Conservation (phyloP, 2,329 filamentous ascomycete species). For the Cladophialophora carrionii region DNA sequence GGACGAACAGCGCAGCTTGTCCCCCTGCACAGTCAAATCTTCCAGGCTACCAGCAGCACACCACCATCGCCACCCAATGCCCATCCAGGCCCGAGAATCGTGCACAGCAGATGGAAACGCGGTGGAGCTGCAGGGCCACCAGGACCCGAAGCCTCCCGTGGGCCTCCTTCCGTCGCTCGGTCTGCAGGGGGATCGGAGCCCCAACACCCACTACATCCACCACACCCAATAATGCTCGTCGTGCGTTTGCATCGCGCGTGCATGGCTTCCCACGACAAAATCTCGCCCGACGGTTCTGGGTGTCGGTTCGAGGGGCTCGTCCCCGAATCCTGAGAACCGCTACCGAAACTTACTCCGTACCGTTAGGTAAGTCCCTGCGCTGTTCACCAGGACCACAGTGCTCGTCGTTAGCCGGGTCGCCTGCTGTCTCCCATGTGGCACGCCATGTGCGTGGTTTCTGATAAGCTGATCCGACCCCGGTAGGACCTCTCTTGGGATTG, state of each 20-base stretch:
- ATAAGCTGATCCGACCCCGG: not conserved
- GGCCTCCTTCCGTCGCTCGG: not conserved
- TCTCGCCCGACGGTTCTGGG: not conserved
- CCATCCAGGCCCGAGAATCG: not conserved
- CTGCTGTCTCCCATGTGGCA: not conserved
- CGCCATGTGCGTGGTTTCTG: not conserved
- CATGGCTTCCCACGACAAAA: not conserved
- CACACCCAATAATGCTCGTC: not conserved
- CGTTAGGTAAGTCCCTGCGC: not conserved
- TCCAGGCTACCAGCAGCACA: not conserved
- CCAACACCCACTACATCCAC: no score
- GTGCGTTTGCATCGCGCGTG: not conserved
- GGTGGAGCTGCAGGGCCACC: not conserved
- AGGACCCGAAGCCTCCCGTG: not conserved
- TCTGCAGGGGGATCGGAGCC: not conserved
- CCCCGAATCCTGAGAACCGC: not conserved
- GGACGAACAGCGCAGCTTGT: not conserved
- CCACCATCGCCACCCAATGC: not conserved
- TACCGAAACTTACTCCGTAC: not conserved
- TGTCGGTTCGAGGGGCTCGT: not conserved
- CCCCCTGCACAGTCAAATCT: no score
- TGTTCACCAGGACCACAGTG: not conserved
- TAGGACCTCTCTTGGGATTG: not conserved
- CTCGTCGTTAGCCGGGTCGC: not conserved
- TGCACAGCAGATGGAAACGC: not conserved